A percentile compares a stretch with the other conserved stretches of the same genome.
Evolutionary conservation across 345 rosid species (phyloP).

Genomic region (Syzygium oleosum): DNA sequence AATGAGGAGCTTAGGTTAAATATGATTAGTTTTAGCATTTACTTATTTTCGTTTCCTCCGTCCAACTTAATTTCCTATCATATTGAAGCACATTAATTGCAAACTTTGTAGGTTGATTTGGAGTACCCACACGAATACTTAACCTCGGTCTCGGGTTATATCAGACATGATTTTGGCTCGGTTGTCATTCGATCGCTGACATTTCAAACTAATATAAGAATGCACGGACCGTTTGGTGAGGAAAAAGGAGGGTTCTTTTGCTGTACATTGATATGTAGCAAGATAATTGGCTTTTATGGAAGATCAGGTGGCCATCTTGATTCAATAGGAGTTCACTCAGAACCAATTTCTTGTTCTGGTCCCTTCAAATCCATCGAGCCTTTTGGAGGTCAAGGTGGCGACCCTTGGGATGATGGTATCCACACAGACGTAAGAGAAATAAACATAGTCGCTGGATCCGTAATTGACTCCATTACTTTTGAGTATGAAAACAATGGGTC

Average conservation of each 20-base stretch:
- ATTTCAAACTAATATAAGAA: not conserved
- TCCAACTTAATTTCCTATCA: not conserved
- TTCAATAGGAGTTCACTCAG: not conserved
- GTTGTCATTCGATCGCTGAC: not conserved
- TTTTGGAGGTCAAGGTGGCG: not conserved
- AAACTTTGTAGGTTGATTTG: not conserved
- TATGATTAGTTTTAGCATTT: not conserved
- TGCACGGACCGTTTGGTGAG: rapidly evolving
- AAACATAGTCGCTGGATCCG: not conserved
- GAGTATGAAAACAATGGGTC: not conserved
- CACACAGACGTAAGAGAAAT: not conserved
- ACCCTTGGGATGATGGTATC: not conserved
- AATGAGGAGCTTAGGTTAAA: not conserved
- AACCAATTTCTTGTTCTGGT: not conserved
- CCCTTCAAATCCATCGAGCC: not conserved
- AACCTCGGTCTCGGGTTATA: not conserved
- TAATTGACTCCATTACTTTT: not conserved
- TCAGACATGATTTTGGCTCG: not conserved
- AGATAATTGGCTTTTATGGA: not conserved
- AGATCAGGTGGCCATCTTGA: not conserved
- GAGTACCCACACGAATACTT: not conserved
- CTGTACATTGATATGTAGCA: not conserved
- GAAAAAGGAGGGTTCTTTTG: not conserved
- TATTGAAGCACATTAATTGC: not conserved
- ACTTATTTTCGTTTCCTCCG: not conserved